Percentiles rank a stretch among this genome's conserved stretches.
Conservation (phyloP, 352 stramenopile species). For the Phytophthora meadii region DNA sequence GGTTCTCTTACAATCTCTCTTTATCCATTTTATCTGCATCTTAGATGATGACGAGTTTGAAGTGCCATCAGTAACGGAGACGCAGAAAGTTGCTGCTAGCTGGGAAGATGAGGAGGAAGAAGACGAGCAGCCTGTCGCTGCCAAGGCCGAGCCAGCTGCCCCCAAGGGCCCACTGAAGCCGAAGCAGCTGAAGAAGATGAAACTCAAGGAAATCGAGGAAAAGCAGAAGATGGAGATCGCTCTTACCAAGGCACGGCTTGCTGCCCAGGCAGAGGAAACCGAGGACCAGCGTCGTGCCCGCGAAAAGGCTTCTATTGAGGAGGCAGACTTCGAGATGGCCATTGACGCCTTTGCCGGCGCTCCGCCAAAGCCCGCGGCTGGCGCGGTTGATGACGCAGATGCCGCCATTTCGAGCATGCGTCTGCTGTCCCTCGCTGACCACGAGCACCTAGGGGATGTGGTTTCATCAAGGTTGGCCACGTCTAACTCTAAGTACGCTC, state of each 20-base stretch:
- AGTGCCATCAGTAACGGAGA: conserved; percentile 59
- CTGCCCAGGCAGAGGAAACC: conserved; percentile 73
- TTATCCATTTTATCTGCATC: background rate
- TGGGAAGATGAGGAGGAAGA: conserved; percentile 87
- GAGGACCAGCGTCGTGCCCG: conserved; percentile 65
- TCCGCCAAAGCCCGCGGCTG: conserved; percentile 35
- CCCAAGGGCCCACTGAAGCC: conserved; percentile 76
- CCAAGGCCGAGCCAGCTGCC: conserved; percentile 29
- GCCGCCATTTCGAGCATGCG: conserved; percentile 64
- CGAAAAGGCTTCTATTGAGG: conserved; percentile 68
- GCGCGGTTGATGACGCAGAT: conserved; percentile 45
- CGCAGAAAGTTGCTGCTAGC: conserved; percentile 56
- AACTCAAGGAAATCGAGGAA: conserved; percentile 87
- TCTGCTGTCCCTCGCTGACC: conserved; percentile 73
- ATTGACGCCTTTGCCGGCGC: conserved; percentile 77
- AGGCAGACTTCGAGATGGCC: conserved; percentile 79
- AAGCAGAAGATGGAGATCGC: conserved; percentile 83
- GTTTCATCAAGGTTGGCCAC: conserved; percentile 61
- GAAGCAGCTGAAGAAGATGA: conserved; percentile 90
- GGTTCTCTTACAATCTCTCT: conserved; percentile 5
- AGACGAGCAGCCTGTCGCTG: conserved; percentile 45
- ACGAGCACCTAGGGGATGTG: conserved; percentile 73
- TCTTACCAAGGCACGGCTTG: conserved; percentile 75
- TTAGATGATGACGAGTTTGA: conserved; percentile 88
- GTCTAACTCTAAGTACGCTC: conserved; percentile 79